These are phyloP conservation scores for Phytopythium litorale DNA, from an alignment of 352 stramenopile genomes.

Conservation along the genomic window DNA sequence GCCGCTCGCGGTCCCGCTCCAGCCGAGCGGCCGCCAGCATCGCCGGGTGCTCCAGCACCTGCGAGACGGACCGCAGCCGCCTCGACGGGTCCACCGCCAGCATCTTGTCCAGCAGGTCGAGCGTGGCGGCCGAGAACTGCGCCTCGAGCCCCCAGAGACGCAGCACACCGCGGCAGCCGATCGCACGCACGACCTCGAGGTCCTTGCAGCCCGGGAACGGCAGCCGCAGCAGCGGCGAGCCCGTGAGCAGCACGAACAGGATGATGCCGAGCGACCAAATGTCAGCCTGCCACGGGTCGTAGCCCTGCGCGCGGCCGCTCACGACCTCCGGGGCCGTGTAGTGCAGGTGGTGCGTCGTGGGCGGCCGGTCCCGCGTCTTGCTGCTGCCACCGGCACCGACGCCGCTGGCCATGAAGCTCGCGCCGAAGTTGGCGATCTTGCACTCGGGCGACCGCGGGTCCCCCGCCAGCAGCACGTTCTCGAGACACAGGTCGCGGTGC, in stretches of 20 bases:
- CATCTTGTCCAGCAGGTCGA: constrained; percentile 40
- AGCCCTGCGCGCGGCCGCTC: constrained; percentile 22
- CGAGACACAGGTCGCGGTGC: constrained; percentile 50
- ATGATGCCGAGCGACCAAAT: constrained; percentile 71
- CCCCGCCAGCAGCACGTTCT: constrained; percentile 48
- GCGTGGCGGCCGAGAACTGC: constrained; percentile 31
- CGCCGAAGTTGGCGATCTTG: constrained; percentile 64
- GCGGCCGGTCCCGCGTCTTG: constrained; percentile 25
- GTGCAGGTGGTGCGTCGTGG: constrained; percentile 37
- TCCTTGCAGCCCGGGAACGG: constrained; percentile 37
- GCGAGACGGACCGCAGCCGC: constrained; percentile 21
- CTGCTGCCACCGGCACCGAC: background rate
- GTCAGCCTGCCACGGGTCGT: constrained; percentile 56
- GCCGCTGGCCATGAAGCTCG: constrained; percentile 26
- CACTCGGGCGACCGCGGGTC: constrained; percentile 44
- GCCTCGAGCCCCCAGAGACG: constrained; percentile 40
- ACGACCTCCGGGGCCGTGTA: constrained; percentile 59
- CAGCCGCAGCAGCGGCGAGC: constrained; percentile 41
- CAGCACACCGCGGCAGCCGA: constrained; percentile 41
- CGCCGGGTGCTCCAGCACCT: constrained; percentile 37
- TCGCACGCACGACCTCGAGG: constrained; percentile 36
- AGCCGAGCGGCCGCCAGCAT: constrained; percentile 32
- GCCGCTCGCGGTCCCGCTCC: background rate
- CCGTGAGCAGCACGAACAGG: constrained; percentile 71
- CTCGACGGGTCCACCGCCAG: constrained; percentile 30